phyloP scores from a whole-genome alignment of 1,284 basidiomycete species.

The Mycocalia duriaeana region DNA sequence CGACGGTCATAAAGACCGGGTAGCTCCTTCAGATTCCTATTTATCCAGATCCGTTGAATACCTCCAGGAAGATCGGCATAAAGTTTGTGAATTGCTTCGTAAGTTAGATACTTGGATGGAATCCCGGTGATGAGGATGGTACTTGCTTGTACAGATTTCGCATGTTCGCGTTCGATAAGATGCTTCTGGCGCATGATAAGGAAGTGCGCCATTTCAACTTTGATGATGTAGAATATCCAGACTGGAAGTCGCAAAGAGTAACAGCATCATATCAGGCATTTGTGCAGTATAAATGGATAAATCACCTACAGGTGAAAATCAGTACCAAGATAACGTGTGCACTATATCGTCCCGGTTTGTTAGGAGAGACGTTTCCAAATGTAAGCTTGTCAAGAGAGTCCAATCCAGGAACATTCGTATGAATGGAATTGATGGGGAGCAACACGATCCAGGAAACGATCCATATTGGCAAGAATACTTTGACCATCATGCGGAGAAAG shows the following conservation, averaged over 20 bases:
- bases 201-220: slow-evolving; percentile 77
- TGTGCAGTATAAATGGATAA: neutral
- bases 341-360: slow-evolving; percentile 57
- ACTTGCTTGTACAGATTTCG: slow-evolving; percentile 74
- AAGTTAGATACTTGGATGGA: slow-evolving; percentile 70
- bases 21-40: slow-evolving; percentile 77
- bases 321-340: slow-evolving; percentile 75
- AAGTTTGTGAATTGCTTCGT: slow-evolving; percentile 60
- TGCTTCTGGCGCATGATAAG: slow-evolving; percentile 80
- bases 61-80: slow-evolving; percentile 80
- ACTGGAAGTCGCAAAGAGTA: slow-evolving; percentile 35
- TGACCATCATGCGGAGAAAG: slow-evolving; percentile 79
- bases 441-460: slow-evolving; percentile 68
- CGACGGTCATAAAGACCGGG: slow-evolving; percentile 82
- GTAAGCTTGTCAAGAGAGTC: slow-evolving; percentile 72
- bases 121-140: slow-evolving; percentile 89
- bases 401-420: slow-evolving; percentile 41
- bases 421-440: slow-evolving; percentile 62
- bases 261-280: neutral
- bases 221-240: slow-evolving; percentile 84
- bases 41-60: slow-evolving; percentile 87
- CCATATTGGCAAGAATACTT: slow-evolving; percentile 82
- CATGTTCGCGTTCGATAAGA: slow-evolving; percentile 73
- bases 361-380: slow-evolving; percentile 70
- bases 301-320: slow-evolving; percentile 72